Evolutionary conservation across 1,284 basidiomycete genomes (phyloP).

Genomic region (Cutaneotrichosporon daszewskae): DNA sequence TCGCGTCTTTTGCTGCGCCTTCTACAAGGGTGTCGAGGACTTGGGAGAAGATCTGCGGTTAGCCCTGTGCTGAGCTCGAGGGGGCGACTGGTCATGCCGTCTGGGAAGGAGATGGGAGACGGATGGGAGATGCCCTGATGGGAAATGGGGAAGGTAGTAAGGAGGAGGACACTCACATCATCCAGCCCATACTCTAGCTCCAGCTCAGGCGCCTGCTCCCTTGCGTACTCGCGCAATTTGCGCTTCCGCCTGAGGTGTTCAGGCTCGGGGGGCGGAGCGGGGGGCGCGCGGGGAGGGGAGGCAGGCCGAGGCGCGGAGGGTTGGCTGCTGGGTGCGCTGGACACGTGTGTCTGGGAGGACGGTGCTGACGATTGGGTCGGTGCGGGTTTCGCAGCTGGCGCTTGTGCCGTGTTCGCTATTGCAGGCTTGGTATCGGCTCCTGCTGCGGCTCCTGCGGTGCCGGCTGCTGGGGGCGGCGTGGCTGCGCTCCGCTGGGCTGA

Average conservation of each 20-base stretch:
- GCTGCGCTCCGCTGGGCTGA: constrained; percentile 1
- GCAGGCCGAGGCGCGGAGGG: neutral
- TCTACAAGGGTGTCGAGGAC: constrained; percentile 31
- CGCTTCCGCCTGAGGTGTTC: constrained; percentile 30
- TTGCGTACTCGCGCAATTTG: constrained; percentile 31
- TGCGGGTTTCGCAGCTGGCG: neutral
- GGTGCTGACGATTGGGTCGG: neutral
- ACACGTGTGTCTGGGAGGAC: neutral
- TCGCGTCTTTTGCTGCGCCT: constrained; percentile 23
- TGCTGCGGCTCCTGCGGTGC: neutral
- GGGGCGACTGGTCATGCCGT: too few relatives aligned
- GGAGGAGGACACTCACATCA: constrained; percentile 21
- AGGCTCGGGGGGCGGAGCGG: constrained; percentile 25
- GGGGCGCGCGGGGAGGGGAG: constrained; percentile 7
- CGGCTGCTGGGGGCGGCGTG: neutral
- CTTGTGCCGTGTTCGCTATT: neutral
- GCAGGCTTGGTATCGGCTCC: constrained; percentile 1
- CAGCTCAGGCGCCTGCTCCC: constrained; percentile 32
- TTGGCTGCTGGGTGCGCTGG: neutral
- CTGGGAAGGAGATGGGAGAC: too few relatives aligned
- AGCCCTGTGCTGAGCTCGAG: too few relatives aligned
- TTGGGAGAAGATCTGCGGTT: constrained; percentile 29
- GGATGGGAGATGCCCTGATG: too few relatives aligned
- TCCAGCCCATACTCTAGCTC: constrained; percentile 33
- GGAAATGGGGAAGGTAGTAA: too few relatives aligned